Evolutionary conservation across 2,329 filamentous ascomycete species (phyloP).

Genomic region (Dactylellina cionopaga): DNA sequence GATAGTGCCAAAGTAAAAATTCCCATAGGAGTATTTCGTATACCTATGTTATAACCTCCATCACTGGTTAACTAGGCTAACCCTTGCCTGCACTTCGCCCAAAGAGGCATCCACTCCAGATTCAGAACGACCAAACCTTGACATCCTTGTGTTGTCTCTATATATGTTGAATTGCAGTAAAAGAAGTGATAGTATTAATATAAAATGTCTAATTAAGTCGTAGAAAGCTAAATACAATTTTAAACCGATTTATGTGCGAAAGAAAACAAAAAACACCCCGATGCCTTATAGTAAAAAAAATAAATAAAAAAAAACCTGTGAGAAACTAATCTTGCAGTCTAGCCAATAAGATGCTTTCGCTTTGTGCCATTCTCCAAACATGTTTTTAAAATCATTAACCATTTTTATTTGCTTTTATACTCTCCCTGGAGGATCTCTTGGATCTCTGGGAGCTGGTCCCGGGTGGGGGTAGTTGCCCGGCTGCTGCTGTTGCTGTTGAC

Average conservation of each 20-base stretch:
- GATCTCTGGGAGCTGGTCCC: conserved; percentile 33
- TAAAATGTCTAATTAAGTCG: conserved; percentile 1
- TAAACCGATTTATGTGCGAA: neutral
- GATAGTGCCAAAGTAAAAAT: too few relatives aligned
- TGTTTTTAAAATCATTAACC: neutral
- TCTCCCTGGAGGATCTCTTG: conserved; percentile 35
- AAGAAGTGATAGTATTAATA: conserved; percentile 2
- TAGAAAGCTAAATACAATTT: conserved; percentile 26
- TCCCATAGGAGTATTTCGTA: too few relatives aligned
- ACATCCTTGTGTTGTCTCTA: conserved; percentile 2
- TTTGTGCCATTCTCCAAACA: conserved; percentile 56
- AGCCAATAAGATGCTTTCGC: conserved; percentile 56
- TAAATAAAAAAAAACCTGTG: conserved; percentile 38
- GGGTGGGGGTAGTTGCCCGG: neutral
- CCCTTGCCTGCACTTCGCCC: neutral
- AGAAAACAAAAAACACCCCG: conserved; percentile 5
- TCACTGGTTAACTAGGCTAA: too few relatives aligned
- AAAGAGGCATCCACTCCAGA: conserved; percentile 11
- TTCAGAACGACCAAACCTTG: neutral
- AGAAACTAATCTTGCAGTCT: conserved; percentile 55
- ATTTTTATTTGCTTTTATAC: conserved; percentile 25
- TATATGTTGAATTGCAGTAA: neutral
- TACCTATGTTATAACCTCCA: too few relatives aligned
- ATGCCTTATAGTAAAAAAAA: too few relatives aligned
- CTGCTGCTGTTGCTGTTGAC: conserved; percentile 14